Evolutionary conservation across 2,329 filamentous ascomycete genomes (phyloP), one percentile per base, ranked within the genome.

Genomic region (Coleophoma cylindrospora): DNA sequence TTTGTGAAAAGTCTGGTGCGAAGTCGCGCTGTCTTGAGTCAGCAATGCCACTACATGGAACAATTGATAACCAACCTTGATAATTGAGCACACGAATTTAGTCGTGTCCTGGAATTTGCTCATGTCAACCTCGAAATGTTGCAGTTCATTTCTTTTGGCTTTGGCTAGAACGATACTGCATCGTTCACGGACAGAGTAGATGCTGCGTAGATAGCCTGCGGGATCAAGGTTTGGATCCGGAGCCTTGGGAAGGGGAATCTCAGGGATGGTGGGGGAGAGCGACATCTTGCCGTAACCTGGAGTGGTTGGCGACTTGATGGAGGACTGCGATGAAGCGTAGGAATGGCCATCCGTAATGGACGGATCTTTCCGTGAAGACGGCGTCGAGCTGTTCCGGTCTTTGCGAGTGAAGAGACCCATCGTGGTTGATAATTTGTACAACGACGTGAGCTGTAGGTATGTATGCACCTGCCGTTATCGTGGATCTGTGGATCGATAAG

Each of bases 151-250:
- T 54, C 71, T 74, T 65, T 82, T 82, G n/a, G 85, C 85, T 69
- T 81, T 84, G 52, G 81, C 74, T 55, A 86, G 69, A 43, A 89
- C 75, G 54, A 84, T 62, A 44, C 66, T 70, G 69, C 61, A 86
- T 77, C 59, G 82, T 62, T 96, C 90, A 55, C 94, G 80, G 22
- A 99, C 90, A 27, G 94, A 84, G 62, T 89, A 84, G 63, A 97
- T 82, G 71, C 91, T 96, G 65, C 89, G 84, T 62, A 99, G 80
- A 70, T 97, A 97, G 54, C 85, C 91, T 21, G 87, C 89, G 17
- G 92, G 91, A 66, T 97, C 90, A 59, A 92, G 76, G 54, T 86
- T 79, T 62, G 92, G 91, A 70, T 97, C 91, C 27, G 92, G 91
- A 14, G 91, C 84, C 63, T 83, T 86, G 45, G 92, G 89, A 44